Percentiles rank a stretch among this genome's conserved stretches.
Conservation (phyloP, 345 rosid species). For the Syzygium oleosum region DNA sequence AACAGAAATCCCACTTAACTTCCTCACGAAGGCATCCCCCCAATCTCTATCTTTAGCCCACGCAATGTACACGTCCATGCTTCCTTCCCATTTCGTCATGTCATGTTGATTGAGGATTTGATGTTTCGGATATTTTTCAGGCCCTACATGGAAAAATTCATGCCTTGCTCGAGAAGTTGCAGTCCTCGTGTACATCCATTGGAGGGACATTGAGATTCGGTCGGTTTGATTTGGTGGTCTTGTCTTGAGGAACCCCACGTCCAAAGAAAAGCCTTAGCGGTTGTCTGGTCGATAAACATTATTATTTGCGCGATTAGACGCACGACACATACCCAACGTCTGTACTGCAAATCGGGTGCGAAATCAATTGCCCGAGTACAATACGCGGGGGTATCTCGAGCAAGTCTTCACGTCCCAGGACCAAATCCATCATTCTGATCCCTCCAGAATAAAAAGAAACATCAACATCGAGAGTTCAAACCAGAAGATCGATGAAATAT, state of each 20-base stretch:
- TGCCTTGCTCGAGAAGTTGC: not conserved
- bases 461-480: not conserved
- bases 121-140: not conserved
- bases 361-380: too few relatives aligned
- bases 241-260: not conserved
- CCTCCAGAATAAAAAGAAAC: accelerated
- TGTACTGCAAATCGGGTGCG: not conserved
- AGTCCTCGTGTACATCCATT: not conserved
- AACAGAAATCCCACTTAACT: not conserved
- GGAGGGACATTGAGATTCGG: not conserved
- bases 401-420: not conserved
- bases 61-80: not conserved
- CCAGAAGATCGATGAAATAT: not conserved
- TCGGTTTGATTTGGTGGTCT: not conserved
- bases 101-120: not conserved
- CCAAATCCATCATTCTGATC: not conserved
- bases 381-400: too few relatives aligned
- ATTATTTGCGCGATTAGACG: not conserved
- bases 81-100: not conserved
- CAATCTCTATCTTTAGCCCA: not conserved
- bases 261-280: not conserved
- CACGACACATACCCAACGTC: not conserved
- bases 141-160: not conserved
- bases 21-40: not conserved
- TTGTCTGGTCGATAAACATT: not conserved